These are phyloP conservation scores for Leccinum imitatum DNA, from an alignment of 768 basidiomycete genomes.

Conservation along the genomic window DNA sequence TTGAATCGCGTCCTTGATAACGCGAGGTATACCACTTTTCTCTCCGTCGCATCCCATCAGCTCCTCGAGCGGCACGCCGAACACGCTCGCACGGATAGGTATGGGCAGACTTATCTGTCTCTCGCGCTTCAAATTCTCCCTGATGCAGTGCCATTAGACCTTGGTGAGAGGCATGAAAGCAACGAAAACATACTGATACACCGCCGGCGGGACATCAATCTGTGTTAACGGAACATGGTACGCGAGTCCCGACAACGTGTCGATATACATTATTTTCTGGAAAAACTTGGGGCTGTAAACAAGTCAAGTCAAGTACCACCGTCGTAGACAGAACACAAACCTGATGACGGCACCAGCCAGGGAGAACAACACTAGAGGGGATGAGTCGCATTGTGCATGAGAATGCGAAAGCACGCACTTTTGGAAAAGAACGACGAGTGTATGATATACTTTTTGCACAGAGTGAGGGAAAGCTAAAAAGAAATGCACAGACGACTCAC, in stretches of 20 bases:
- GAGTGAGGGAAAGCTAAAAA: constrained; percentile 9
- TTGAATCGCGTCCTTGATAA: constrained; percentile 72
- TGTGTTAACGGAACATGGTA: constrained; percentile 79
- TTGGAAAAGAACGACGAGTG: constrained; percentile 89
- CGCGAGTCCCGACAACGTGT: constrained; percentile 77
- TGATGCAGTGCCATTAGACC: constrained; percentile 29
- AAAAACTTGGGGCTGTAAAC: constrained; percentile 81
- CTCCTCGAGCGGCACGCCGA: constrained; percentile 80
- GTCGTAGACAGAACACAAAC: constrained; percentile 34
- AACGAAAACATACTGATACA: constrained; percentile 65
- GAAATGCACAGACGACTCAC: constrained; percentile 39
- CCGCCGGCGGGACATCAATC: constrained; percentile 80
- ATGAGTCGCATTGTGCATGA: constrained; percentile 9
- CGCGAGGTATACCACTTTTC: constrained; percentile 79
- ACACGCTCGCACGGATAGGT: constrained; percentile 59
- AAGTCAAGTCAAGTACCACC: not conserved
- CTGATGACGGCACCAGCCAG: constrained; percentile 86
- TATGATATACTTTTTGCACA: constrained; percentile 64
- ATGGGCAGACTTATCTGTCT: constrained; percentile 64
- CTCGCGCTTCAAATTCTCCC: constrained; percentile 81
- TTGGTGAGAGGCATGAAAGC: not conserved
- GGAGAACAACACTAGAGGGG: constrained; percentile 74
- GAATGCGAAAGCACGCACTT: constrained; percentile 45
- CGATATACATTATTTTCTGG: constrained; percentile 74
- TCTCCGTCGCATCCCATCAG: constrained; percentile 84